Evolutionary conservation across 805 yeast genomes (phyloP), one percentile per base, ranked within the genome.

Genomic region (Barnettozyma vustinii): DNA sequence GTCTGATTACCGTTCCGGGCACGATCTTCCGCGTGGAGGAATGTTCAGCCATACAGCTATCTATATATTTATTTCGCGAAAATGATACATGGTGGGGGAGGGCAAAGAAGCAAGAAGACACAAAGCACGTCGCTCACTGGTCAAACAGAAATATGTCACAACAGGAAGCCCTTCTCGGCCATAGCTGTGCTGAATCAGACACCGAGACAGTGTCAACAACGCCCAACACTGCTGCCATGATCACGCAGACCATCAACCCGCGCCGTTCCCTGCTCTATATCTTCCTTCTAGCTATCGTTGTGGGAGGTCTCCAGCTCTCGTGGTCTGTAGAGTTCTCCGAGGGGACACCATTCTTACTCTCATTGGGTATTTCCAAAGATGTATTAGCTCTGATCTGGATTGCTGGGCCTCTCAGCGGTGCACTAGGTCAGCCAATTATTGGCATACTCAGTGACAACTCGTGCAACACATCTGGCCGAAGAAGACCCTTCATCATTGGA

Each of bases 301-400:
- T 81, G 5, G 84, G 84, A 5, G 84, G 83, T 0, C 64, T 80
- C 19, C 86, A 81, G 58, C 63, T 81, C 46, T 79, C 85, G 0
- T 81, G 87, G 86, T 77, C 81, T 4, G 73, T 82, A 1, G 86
- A 81, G 61, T 81, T 81, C 56, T 74, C 82, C 5, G 81, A 80
- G 53, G 84, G 84, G 3, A 80, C 82, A 4, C 83, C 85, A 0
- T 80, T 74, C 55, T 59, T 81, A 15, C 62, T 80, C n/a, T 77
- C 83, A 0, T 63, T 81, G n/a, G 87, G 87, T 5, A 67, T 81
- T 43, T 75, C 84, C 2, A 80, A 79, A 55, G 73, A 77, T 20
- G 56, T 72, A 0, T 61, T 81, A 55, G 80, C 84, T 7, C 64
- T 81, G 42, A 74, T 81, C 4, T 81, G 87, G 87, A 71, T 81